These are phyloP conservation scores for Cymodocea nodosa DNA, from an alignment of 116 monocot species.

Conservation along the genomic window DNA sequence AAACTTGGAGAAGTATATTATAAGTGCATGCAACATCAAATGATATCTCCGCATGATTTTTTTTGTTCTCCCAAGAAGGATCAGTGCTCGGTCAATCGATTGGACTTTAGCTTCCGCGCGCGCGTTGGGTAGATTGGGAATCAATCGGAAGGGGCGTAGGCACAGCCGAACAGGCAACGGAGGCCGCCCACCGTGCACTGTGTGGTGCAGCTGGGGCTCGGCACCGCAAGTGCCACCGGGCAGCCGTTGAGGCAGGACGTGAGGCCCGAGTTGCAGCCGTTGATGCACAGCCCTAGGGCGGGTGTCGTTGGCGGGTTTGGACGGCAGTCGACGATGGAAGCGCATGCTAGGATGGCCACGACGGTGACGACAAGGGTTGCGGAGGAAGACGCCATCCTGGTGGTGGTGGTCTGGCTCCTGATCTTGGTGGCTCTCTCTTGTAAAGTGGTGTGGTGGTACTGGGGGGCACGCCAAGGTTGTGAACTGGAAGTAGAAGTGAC, in stretches of 20 bases:
- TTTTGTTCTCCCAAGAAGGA: no score
- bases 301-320: background rate
- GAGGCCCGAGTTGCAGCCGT: background rate
- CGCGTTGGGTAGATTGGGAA: no score
- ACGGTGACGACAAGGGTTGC: background rate
- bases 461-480: no score
- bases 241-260: background rate
- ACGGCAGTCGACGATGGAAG: background rate
- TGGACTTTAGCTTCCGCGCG: no score
- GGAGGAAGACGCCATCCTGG: background rate
- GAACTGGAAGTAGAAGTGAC: no score
- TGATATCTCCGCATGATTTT: no score
- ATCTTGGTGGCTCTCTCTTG: no score
- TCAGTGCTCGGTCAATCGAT: no score
- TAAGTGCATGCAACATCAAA: no score
- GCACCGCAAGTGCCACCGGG: background rate
- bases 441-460: no score
- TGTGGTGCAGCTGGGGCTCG: background rate
- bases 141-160: background rate
- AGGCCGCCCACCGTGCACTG: conserved; percentile 6
- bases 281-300: background rate
- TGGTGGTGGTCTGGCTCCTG: background rate
- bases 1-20: no score
- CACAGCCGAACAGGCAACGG: background rate
- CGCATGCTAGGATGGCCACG: background rate